Evolutionary conservation across 345 rosid species (phyloP).

Genomic region (Citropsis articulata): DNA sequence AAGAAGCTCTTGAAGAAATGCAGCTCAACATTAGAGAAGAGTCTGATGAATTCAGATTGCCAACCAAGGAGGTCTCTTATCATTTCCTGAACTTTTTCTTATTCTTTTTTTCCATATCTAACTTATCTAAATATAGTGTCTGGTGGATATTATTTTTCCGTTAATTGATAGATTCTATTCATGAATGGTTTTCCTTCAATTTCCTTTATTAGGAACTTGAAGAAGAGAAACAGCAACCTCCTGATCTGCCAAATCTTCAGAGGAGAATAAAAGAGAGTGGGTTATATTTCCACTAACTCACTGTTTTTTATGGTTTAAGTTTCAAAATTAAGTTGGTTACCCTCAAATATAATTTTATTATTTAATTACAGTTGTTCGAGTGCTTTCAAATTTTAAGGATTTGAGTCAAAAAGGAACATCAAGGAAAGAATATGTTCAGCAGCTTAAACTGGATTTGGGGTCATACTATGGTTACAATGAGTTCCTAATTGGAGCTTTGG

Average conservation of each 20-base stretch:
- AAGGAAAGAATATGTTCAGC: slow-evolving; percentile 69
- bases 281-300: slow-evolving; percentile 22
- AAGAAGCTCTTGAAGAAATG: slow-evolving; percentile 61
- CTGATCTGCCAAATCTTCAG: slow-evolving; percentile 69
- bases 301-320: slow-evolving; percentile 4
- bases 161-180: neutral
- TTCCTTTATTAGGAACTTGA: slow-evolving; percentile 64
- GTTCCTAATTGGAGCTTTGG: slow-evolving; percentile 69
- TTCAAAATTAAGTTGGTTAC: neutral
- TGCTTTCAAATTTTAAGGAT: slow-evolving; percentile 64
- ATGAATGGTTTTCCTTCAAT: neutral
- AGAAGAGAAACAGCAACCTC: slow-evolving; percentile 68
- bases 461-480: slow-evolving; percentile 91
- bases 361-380: slow-evolving; percentile 65
- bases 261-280: slow-evolving; percentile 80
- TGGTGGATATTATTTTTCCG: neutral
- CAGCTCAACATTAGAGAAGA: slow-evolving; percentile 52
- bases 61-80: slow-evolving; percentile 64
- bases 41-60: slow-evolving; percentile 77
- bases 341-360: slow-evolving; percentile 8
- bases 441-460: slow-evolving; percentile 69
- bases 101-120: neutral
- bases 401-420: slow-evolving; percentile 60
- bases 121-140: slow-evolving; percentile 2
- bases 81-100: slow-evolving; percentile 6